Base-by-base conservation (phyloP, 169 alveolate species). In the Cryptosporidium baileyi region DNA sequence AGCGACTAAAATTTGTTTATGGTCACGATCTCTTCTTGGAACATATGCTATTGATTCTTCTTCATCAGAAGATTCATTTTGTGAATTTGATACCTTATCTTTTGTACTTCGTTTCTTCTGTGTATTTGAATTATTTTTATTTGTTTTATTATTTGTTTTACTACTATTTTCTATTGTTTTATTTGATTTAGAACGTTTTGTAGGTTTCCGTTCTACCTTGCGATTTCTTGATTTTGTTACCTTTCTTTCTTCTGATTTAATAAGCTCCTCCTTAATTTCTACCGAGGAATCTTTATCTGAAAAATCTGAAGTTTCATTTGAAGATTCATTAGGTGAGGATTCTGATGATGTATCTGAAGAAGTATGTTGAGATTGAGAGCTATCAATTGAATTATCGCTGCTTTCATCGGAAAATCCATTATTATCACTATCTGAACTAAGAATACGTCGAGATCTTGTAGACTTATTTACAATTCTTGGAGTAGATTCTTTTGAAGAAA, bases 401-500 rank as follows among this genome's bases (percentile, higher is more conserved):
- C 43, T 61, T 22, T 74, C 85, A 11, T 47, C 74, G 6, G 51
- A 26, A 4, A 38, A 47, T 5, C 45, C 43, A 32, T 47, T 43
- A 44, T 38, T 44, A n/a, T 62, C 32, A 11, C 81, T 65, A 65
- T 65, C 81, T 1, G 85, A 74, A 32, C 43, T 19, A 19, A 74
- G 51, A 36, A 74, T 67, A 24, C 85, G 43, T 34, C 34, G 49
- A 24, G 85, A 74, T n/a, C 85, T 74, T 36, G 85, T 17, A 38
- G 85, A 54, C 32, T 74, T 74, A 45, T 22, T 54, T n/a, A 74
- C n/a, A 2, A 74, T 32, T 41, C 65, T 24, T 54, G 67, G 85
- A 41, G 74, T 74, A n/a, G 85, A 74, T n/a, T 74, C 85, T 24
- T 38, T 74, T 34, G 85, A 74, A 52, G 85, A 74, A 34, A n/a